Evolutionary conservation across 768 basidiomycete species (phyloP), one percentile per base, ranked within the genome.

Genomic region (Rhodocollybia butyracea): DNA sequence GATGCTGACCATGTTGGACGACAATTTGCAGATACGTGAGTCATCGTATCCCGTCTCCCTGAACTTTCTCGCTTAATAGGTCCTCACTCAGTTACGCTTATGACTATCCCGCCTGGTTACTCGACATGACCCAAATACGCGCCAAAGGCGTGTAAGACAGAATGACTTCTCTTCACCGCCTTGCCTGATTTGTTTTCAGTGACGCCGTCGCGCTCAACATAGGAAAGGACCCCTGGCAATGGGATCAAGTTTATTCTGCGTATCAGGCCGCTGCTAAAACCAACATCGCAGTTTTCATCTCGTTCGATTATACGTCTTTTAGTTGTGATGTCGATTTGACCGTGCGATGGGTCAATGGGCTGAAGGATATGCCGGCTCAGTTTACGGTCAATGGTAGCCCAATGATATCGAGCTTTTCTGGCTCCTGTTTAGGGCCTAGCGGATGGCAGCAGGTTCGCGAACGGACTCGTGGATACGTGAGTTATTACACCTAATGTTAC

Each of bases 151-250:
- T 76, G 77, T 78, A 65, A 31, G 76, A 55, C 11, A 30, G 31
- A 13, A 30, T 2, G 32, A 32, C 10, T 34, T 24, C 31, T 13
- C 17, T 3, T 34, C 54, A n/a, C n/a, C n/a, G 11, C 22, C 29
- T 30, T 12, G 29, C 12, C 10, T 34, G 34, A 32, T 29, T 24
- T 17, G 54, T 13, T 30, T 27, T n/a, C 51, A 80, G 76, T 19
- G 84, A 86, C 57, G 86, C 80, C 0, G 74, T 86, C 51, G 85
- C 85, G 0, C 68, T 87, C 38, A 88, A 88, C 66, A 70, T 86
- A 39, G 85, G 86, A 38, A 68, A 70, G 4, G 76, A 80, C 56
- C 59, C 66, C 10, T 87, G 84, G 80, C 78, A 84, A 58, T 69
- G 67, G 13, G 62, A 48, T 3, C 81, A 80, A 51, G 66, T 84